These are phyloP conservation scores for Pulchroboletus neoregius DNA, from an alignment of 1,284 basidiomycete species.

Conservation along the genomic window DNA sequence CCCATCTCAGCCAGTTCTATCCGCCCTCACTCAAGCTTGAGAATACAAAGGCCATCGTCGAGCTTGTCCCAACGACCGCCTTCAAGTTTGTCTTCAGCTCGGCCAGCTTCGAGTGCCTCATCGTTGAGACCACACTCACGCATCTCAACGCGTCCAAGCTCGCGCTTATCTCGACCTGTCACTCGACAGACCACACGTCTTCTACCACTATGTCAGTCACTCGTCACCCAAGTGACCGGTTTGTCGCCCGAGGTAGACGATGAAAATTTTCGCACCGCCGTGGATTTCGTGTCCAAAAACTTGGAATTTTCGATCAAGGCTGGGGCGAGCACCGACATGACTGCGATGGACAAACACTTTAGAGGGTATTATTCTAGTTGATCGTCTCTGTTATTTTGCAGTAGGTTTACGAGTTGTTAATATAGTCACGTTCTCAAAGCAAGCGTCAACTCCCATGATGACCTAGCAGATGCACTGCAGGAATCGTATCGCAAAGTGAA, in stretches of 20 bases:
- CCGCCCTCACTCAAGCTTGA: slow-evolving; percentile 21
- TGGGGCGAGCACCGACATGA: slow-evolving; percentile 52
- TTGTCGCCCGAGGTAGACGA: slow-evolving; percentile 37
- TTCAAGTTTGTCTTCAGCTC: slow-evolving; percentile 33
- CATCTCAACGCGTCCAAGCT: slow-evolving; percentile 48
- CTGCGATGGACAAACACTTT: slow-evolving; percentile 51
- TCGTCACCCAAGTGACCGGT: slow-evolving; percentile 53
- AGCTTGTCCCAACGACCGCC: slow-evolving; percentile 36
- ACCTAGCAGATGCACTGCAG: slow-evolving; percentile 55
- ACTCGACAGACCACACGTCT: slow-evolving; percentile 48
- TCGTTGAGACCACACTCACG: slow-evolving; percentile 49
- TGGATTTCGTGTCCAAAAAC: slow-evolving; percentile 52
- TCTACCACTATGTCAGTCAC: slow-evolving; percentile 47
- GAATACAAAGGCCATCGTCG: slow-evolving; percentile 31
- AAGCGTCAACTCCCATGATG: slow-evolving; percentile 59
- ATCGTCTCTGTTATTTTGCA: slow-evolving; percentile 1
- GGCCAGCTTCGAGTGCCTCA: slow-evolving; percentile 39
- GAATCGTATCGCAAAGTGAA: slow-evolving; percentile 49
- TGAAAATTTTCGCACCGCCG: slow-evolving; percentile 45
- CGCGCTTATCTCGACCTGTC: slow-evolving; percentile 43
- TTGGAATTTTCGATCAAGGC: slow-evolving; percentile 51
- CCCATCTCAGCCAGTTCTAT: slow-evolving; percentile 19
- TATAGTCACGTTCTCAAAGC: slow-evolving; percentile 61
- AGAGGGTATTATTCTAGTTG: slow-evolving; percentile 43
- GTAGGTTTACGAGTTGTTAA: slow-evolving; percentile 14